Evolutionary conservation across 2,329 filamentous ascomycete species (phyloP), one percentile per base, ranked within the genome.

Genomic region (Xylariaceae sp.): DNA sequence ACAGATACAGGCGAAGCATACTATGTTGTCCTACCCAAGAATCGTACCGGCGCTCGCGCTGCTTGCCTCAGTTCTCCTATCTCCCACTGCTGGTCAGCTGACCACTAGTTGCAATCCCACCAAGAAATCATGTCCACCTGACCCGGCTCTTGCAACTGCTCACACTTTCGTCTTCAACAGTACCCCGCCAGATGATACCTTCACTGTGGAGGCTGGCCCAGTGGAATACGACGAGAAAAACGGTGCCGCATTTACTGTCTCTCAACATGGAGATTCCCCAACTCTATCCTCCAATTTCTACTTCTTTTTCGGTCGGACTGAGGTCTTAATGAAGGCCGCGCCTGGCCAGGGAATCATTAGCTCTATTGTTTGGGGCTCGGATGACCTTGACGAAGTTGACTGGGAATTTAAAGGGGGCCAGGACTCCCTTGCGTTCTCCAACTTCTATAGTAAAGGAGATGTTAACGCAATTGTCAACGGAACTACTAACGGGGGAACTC

Each of bases 371-470:
- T 81, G 93, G 71, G 80, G 94, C 61, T 93, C 88, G 44, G 88
- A 94, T 63, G 87, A 92, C 64, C 80, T 93, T 11, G 92, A 96
- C 69, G 91, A 96, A 73, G 86, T 96, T 33, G 92, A 96, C 68
- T 93, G 90, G 83, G 90, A 94, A 68, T 89, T 90, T 67, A 80
- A 91, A 53, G 90, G 90, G 39, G 80, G 80, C 51, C 86, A 90
- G 66, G 72, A 75, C 50, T 82, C 78, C 13, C 73, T 79, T 27
- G 87, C 83, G 7, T 80, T 89, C 63, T 87, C 83, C 62, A 92
- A 93, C 76, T 93, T 87, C 74, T 93, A 89, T 64, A 87, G 89
- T 70, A 91, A 92, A 76, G 89, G 88, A 42, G 77, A 73, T 75
- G 75, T 84, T 73, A 70, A 88, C 77, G 68, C 77, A 73, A 78